Evolutionary conservation across 306 rosid genomes (phyloP), one percentile per base, ranked within the genome.

Genomic region (Acacia melanoxylon): DNA sequence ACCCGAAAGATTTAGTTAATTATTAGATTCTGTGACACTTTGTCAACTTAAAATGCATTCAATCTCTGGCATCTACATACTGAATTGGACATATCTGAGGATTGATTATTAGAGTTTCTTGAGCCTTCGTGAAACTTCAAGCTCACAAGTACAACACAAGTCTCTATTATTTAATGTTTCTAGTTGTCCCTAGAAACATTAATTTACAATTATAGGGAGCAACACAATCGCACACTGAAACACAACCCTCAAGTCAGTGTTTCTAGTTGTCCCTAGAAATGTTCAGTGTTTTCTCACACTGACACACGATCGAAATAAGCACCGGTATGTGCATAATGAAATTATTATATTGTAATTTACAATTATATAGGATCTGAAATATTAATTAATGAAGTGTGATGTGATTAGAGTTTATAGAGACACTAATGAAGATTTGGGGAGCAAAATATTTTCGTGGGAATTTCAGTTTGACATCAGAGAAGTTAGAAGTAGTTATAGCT

Each of bases 1-100:
- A 68, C 81, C 83, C 74, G 22, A 25, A 48, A 40, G 20, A 72
- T 51, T 49, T 27, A 40, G 44, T 59, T 42, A 66, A 69, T 41
- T 42, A 41, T 48, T 45, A 29, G 49, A 54, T 73, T 62, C 20
- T 69, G 20, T 61, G 44, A 33, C 37, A 44, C 37, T 20, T 20
- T 52, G 67, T 78, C 79, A 76, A 71, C 62, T 65, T 68, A 1
- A 29, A 17, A 62, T 42, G 54, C 51, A 40, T 22, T 31, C 63
- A 40, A 76, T 15, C 27, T 48, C 31, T 15, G n/a, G 65, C 6
- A 13, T 67, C 40, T 52, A 19, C 15, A 14, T 3, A 4, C 24
- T 58, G 9, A 29, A 7, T 59, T 70, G 59, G 54, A 69, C 3
- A 22, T 79, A 69, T 48, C 48, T n/a, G 66, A 2, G 7, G n/a